Evolutionary conservation across 768 basidiomycete species (phyloP).

Genomic region (Cytidiella melzeri): DNA sequence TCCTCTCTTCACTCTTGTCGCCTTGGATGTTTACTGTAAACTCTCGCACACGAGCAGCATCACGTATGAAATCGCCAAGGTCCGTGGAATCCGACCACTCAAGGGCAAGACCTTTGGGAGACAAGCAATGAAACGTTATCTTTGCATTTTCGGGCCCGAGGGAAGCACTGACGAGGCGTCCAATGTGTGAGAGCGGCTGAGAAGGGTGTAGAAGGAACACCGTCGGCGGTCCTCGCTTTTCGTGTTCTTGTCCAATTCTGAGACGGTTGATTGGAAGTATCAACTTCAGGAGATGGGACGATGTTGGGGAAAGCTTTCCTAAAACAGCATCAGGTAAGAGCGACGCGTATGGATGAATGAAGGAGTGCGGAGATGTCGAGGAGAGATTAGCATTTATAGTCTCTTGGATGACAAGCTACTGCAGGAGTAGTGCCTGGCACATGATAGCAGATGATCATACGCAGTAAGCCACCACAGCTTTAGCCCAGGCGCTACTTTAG

Average conservation of each 20-base stretch:
- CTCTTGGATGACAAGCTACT: too few relatives aligned
- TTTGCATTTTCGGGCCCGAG: slow-evolving; percentile 28
- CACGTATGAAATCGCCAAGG: slow-evolving; percentile 59
- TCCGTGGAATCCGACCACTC: slow-evolving; percentile 62
- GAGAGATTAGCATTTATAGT: too few relatives aligned
- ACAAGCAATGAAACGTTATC: slow-evolving; percentile 41
- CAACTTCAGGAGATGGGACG: slow-evolving; percentile 61
- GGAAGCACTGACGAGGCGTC: slow-evolving; percentile 46
- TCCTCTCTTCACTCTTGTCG: slow-evolving; percentile 13
- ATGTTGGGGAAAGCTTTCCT: slow-evolving; percentile 59
- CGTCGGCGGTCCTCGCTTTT: slow-evolving; percentile 31
- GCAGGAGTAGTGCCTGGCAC: too few relatives aligned
- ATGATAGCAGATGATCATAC: too few relatives aligned
- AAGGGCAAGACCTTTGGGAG: slow-evolving; percentile 25
- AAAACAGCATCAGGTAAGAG: slow-evolving; percentile 3
- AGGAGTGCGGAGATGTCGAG: too few relatives aligned
- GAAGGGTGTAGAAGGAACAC: slow-evolving; percentile 64
- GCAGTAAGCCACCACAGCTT: too few relatives aligned
- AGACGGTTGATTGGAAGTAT: slow-evolving; percentile 41
- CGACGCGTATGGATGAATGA: too few relatives aligned
- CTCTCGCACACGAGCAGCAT: slow-evolving; percentile 46
- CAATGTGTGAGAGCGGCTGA: slow-evolving; percentile 61
- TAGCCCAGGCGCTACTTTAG: too few relatives aligned
- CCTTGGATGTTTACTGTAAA: slow-evolving; percentile 42
- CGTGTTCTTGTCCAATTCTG: slow-evolving; percentile 19